Evolutionary conservation across 2,329 filamentous ascomycete genomes (phyloP).

Genomic region (Alternaria triticina): DNA sequence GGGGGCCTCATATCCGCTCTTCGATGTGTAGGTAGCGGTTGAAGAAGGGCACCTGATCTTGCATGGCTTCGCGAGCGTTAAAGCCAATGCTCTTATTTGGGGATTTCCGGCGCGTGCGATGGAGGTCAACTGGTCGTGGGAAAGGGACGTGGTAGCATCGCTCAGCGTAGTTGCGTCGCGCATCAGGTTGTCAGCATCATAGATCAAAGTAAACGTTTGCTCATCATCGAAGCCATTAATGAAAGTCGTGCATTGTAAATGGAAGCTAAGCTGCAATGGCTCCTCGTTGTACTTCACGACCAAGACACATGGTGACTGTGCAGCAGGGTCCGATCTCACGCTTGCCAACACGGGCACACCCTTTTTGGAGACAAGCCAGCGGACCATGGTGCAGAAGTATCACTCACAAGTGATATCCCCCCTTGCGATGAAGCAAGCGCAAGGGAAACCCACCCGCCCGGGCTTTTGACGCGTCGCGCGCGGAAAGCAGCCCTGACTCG

Average conservation of each 20-base stretch:
- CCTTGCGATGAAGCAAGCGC: constrained; percentile 1
- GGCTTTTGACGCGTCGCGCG: constrained; percentile 15
- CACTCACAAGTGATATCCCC: constrained; percentile 14
- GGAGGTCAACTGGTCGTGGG: constrained; percentile 7
- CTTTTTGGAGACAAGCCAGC: constrained; percentile 10
- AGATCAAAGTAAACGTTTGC: constrained; percentile 24
- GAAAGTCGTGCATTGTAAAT: constrained; percentile 11
- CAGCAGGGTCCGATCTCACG: constrained; percentile 6
- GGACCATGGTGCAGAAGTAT: constrained; percentile 5
- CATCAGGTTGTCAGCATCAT: constrained; percentile 23
- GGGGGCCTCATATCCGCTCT: constrained; percentile 6
- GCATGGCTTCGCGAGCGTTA: constrained; percentile 10
- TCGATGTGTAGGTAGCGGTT: not conserved
- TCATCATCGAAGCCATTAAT: constrained; percentile 9
- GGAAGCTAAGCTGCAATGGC: constrained; percentile 17
- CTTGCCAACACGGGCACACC: constrained; percentile 19
- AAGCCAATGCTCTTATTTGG: constrained; percentile 13
- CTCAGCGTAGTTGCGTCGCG: constrained; percentile 12
- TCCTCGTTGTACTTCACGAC: constrained; percentile 14
- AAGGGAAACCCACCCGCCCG: constrained; percentile 21
- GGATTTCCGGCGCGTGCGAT: constrained; percentile 18
- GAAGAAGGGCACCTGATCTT: constrained; percentile 12
- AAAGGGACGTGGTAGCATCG: not conserved
- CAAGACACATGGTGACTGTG: constrained; percentile 13
- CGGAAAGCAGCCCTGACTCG: constrained; percentile 23